Evolutionary conservation across 202 grass and related monocot genomes (phyloP), one percentile per base, ranked within the genome.

Genomic region (Saccharum hybrid): DNA sequence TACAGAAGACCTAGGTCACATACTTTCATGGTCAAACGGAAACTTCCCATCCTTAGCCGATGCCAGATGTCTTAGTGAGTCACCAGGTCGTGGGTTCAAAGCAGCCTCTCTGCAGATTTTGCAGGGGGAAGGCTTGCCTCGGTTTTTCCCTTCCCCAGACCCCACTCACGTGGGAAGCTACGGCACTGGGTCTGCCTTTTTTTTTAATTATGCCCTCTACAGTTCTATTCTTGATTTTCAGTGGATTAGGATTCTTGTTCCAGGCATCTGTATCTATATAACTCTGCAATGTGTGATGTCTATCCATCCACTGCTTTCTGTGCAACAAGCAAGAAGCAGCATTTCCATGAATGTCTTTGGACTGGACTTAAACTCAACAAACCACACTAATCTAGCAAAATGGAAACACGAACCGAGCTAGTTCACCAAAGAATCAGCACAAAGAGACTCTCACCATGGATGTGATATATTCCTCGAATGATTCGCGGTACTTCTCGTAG

Each of bases 381-480:
- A 21, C 41, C 41, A 57, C 36, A 6, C 8, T 31, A 83, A 66
- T n/a, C 18, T 22, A 41, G 59, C 7, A 66, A 74, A 14, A 14
- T 6, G 38, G 59, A 16, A 3, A 18, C 61, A 86, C 26, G 1
- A 75, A 86, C 8, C 7, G 11, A 67, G 6, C 62, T 36, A 68
- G 63, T 41, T 61, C 10, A 64, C 10, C n/a, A 1, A 12, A 33
- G 16, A 86, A 57, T 45, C 31, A 46, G 11, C 26, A 46, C 23
- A 42, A 67, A 66, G 59, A 36, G n/a, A 15, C 9, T 42, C 76
- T 87, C 81, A 94, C 92, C 85, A 81, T 94, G 31, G 84, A 86
- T 19, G 79, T 86, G 74, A 94, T 94, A 65, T 94, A 94, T 64
- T 94, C 85, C 74, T 87, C 75, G 36, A 94, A 90, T 0, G 89